Evolutionary conservation across 495 filamentous ascomycete genomes (phyloP), one percentile per base, ranked within the genome.

Genomic region (Hypoxylon intermedium): DNA sequence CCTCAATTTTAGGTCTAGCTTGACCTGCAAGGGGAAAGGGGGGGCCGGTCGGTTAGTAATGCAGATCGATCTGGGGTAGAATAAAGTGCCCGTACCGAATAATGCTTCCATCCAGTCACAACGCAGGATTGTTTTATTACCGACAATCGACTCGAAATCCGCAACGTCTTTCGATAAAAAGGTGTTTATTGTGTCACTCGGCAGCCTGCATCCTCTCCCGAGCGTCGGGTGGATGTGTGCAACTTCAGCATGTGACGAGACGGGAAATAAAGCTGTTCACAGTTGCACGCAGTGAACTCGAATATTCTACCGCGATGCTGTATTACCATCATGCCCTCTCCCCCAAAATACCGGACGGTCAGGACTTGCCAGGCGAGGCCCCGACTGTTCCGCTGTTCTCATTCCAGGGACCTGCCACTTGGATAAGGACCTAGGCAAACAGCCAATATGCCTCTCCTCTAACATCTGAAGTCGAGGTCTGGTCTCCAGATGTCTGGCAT

Each of bases 51-150:
- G 7, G 24, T 7, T 26, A 23, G 38, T 24, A 21, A 11, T 50
- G 44, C 38, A 57, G 53, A 63, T 63, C 60, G 53, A 63, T 63
- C 60, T 48, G 60, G 60, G 60, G 60, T 63, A 63, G 48, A 54
- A 38, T 43, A 26, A 26, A 26, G 24, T 9, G 28, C 44, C 31
- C 31, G 15, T 15, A 13, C 52, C 46, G 30, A 9, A 37, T 24
- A 28, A 36, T 43, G 28, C 26, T 7, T 34, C 44, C 19, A 2
- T 34, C 26, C 21, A 38, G 16, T 37, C 9, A 55, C 31, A 12
- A 37, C 38, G 28, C 53, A 4, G 43, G 50, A 18, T 12, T 55
- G 24, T 12, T 55, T 6, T 26, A 37, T 34, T 34, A 19, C 23
- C 15, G 18, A 31, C 24, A 42, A 13, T 34, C 40, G 38, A 43